phyloP scores from a whole-genome alignment of 768 basidiomycete genomes.

The Tephrocybe sp. region DNA sequence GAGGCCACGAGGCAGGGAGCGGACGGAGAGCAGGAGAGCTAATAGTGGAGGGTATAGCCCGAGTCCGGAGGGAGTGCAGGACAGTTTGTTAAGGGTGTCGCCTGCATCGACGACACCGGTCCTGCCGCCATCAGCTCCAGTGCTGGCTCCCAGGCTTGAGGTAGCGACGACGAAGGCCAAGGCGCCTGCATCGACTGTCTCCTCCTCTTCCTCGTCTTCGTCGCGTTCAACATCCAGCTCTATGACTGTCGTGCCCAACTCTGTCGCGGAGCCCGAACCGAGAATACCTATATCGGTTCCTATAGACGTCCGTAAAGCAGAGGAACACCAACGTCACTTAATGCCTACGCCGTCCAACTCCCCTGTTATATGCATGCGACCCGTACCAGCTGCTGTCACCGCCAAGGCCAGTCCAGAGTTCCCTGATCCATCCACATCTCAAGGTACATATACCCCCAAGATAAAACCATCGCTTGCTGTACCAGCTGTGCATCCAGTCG shows the following conservation, averaged over 20 bases:
- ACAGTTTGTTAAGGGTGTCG: constrained; percentile 19
- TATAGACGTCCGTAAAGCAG: constrained; percentile 14
- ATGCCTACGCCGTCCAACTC: constrained; percentile 66
- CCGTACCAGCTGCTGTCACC: constrained; percentile 20
- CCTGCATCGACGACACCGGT: constrained; percentile 9
- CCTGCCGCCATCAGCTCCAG: not conserved
- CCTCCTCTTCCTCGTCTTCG: constrained; percentile 22
- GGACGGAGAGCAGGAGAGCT: constrained; percentile 33
- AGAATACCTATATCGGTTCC: constrained; percentile 6
- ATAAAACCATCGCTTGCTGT: constrained; percentile 28
- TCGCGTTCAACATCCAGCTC: constrained; percentile 24
- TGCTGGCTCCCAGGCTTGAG: not conserved
- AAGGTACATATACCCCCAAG: constrained; percentile 17
- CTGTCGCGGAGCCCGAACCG: not conserved
- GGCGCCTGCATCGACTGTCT: constrained; percentile 12
- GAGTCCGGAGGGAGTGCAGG: constrained; percentile 32
- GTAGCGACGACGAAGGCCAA: constrained; percentile 9
- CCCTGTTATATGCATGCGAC: constrained; percentile 37
- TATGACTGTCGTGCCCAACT: constrained; percentile 19
- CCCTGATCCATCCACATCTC: constrained; percentile 1
- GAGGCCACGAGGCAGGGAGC: constrained; percentile 39
- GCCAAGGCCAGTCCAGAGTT: constrained; percentile 2
- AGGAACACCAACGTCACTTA: constrained; percentile 23
- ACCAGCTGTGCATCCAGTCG: constrained; percentile 26
- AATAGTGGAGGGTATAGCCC: constrained; percentile 27